Evolutionary conservation across 129 eudicot genomes (phyloP), one percentile per base, ranked within the genome.

Genomic region (Apium graveolens): DNA sequence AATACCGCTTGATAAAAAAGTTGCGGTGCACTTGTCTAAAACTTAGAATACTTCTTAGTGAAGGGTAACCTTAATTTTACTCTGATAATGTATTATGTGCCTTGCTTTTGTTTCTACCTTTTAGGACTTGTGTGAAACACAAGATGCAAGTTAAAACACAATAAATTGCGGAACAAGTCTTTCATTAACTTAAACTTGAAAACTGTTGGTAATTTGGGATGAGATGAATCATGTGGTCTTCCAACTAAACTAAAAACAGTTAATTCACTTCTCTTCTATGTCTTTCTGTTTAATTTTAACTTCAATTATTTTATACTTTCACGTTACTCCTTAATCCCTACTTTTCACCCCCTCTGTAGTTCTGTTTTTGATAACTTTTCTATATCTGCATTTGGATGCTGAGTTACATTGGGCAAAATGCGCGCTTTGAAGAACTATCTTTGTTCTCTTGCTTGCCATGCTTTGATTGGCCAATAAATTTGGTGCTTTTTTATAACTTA

Each of bases 1-100:
- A 90, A 91, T 94, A 74, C 92, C 98, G 68, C 97, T 96, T 57
- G 90, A 91, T 84, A 93, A 96, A 49, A 89, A 89, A 93, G 87
- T 90, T 82, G 98, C 88, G 93, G 98, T 94, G 82, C 31, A n/a
- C 5, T 17, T 51, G 53, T 7, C 14, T 27, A 18, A 35, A 57
- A 38, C 60, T 11, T 20, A n/a, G 29, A 7, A 11, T 57, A 31
- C n/a, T 38, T 32, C 14, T 24, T 31, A 34, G 21, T 39, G 49
- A 51, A 76, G 79, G 4, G 38, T 77, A 35, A 34, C 17, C 79
- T 53, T 32, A 76, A 20, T n/a, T 18, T 39, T 1, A 7, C 39
- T 76, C 41, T 48, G 45, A 39, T 71, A 35, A 14, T 9, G 0
- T 68, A 34, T 34, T 9, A 0, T 76, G 46, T 31, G 8, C 34